phyloP scores from a whole-genome alignment of 2,329 filamentous ascomycete genomes.

The Pezicula neosporulosa region DNA sequence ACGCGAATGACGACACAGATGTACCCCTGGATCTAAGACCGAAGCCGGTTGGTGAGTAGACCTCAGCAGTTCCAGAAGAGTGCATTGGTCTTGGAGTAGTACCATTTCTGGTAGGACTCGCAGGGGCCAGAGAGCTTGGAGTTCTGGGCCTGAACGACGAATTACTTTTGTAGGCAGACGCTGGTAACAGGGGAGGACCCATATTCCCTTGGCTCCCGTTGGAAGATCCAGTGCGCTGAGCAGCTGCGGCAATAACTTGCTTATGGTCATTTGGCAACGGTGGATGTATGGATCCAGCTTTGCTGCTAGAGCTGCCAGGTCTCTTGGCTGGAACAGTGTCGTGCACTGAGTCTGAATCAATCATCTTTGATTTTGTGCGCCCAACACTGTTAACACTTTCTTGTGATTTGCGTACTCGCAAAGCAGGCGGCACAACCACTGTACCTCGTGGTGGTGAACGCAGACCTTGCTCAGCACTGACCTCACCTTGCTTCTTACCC shows the following conservation, averaged over 20 bases:
- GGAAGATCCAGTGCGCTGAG: constrained; percentile 52
- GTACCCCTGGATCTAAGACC: constrained; percentile 61
- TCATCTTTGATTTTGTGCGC: constrained; percentile 34
- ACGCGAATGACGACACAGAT: constrained; percentile 92
- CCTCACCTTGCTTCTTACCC: constrained; percentile 38
- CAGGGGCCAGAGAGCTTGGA: constrained; percentile 46
- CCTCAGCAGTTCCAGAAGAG: constrained; percentile 42
- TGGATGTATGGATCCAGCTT: constrained; percentile 52
- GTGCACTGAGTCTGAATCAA: constrained; percentile 30
- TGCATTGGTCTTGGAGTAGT: constrained; percentile 52
- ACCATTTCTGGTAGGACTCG: constrained; percentile 46
- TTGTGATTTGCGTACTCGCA: constrained; percentile 43
- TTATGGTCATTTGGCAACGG: constrained; percentile 81
- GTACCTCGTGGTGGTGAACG: constrained; percentile 23
- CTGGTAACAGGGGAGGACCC: constrained; percentile 82
- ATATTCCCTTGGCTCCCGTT: constrained; percentile 48
- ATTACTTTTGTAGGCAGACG: constrained; percentile 55
- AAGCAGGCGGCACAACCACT: constrained; percentile 29
- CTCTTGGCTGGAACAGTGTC: constrained; percentile 42
- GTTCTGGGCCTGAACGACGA: constrained; percentile 53
- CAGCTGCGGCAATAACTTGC: constrained; percentile 77
- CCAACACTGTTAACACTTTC: constrained; percentile 46
- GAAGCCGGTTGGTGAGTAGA: constrained; percentile 42
- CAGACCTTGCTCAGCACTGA: constrained; percentile 17
- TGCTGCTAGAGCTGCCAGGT: constrained; percentile 73